These are phyloP conservation scores for Paraphysoderma sedebokerense DNA, from an alignment of 371 early-diverging fungal genomes.

Conservation along the genomic window DNA sequence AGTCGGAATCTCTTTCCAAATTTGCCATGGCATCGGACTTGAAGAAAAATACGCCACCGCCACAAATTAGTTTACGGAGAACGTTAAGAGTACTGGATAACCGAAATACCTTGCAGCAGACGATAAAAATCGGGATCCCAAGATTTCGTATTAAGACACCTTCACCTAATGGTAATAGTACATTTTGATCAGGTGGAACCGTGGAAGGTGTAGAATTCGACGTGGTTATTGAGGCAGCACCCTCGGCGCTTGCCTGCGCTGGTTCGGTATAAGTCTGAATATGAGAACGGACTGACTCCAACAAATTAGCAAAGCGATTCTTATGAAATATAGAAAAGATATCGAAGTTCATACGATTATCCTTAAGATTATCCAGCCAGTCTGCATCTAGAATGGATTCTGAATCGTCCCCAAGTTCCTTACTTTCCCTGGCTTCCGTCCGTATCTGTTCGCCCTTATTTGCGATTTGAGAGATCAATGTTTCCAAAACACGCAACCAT, in stretches of 20 bases:
- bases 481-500: slow-evolving; percentile 59
- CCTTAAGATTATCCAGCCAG: slow-evolving; percentile 50
- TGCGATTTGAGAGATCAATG: no score
- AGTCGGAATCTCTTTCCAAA: slow-evolving; percentile 66
- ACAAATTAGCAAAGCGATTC: no score
- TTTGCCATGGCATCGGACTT: slow-evolving; percentile 60
- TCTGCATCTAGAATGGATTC: slow-evolving; percentile 39
- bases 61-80: background rate
- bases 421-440: no score
- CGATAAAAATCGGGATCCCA: slow-evolving; percentile 74
- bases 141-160: slow-evolving; percentile 71
- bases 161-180: slow-evolving; percentile 53
- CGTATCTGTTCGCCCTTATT: no score
- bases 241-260: background rate
- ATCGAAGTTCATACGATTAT: slow-evolving; percentile 47
- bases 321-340: no score
- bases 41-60: background rate
- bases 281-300: no score
- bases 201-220: background rate
- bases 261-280: slow-evolving; percentile 19
- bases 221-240: background rate
- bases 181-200: slow-evolving; percentile 16
- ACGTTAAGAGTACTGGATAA: background rate
- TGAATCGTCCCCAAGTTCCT: no score
- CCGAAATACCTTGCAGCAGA: slow-evolving; percentile 67